Percentiles rank a stretch among this genome's conserved stretches.
Evolutionary conservation across 768 basidiomycete genomes (phyloP).

Genomic region (Pleurotus djamor): DNA sequence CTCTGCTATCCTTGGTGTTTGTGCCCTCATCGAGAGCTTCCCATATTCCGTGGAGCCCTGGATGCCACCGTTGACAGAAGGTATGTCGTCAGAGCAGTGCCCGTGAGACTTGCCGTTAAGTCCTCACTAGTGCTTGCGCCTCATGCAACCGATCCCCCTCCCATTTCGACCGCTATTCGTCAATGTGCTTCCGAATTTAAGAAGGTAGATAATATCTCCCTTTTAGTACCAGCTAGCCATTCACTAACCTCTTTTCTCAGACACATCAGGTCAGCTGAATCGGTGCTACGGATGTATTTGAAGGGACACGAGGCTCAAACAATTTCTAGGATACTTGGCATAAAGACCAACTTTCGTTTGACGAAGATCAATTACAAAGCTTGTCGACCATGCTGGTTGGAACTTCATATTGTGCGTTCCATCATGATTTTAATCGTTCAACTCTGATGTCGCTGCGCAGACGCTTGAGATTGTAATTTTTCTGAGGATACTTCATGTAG

Average conservation of each 20-base stretch:
- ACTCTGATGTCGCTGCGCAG: no score
- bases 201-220: slow-evolving; percentile 45
- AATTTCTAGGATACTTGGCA: slow-evolving; percentile 81
- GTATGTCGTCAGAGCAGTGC: slow-evolving; percentile 29
- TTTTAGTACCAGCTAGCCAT: slow-evolving; percentile 3
- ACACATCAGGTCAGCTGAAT: slow-evolving; percentile 54
- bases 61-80: slow-evolving; percentile 82
- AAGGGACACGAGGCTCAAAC: slow-evolving; percentile 7
- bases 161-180: slow-evolving; percentile 88
- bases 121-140: slow-evolving; percentile 58
- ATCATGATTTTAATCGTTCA: neutral
- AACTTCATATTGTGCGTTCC: slow-evolving; percentile 76
- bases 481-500: no score
- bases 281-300: slow-evolving; percentile 3
- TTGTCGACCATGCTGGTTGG: slow-evolving; percentile 88
- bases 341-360: slow-evolving; percentile 82
- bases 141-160: slow-evolving; percentile 83
- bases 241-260: slow-evolving; percentile 22
- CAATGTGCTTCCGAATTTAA: slow-evolving; percentile 85
- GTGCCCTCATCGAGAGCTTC: slow-evolving; percentile 88
- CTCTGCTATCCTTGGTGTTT: slow-evolving; percentile 87
- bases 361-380: slow-evolving; percentile 87
- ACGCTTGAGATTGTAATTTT: no score
- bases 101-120: slow-evolving; percentile 8
- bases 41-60: slow-evolving; percentile 94